phyloP scores from a whole-genome alignment of 768 basidiomycete species.

The Antrodiella citrinella region DNA sequence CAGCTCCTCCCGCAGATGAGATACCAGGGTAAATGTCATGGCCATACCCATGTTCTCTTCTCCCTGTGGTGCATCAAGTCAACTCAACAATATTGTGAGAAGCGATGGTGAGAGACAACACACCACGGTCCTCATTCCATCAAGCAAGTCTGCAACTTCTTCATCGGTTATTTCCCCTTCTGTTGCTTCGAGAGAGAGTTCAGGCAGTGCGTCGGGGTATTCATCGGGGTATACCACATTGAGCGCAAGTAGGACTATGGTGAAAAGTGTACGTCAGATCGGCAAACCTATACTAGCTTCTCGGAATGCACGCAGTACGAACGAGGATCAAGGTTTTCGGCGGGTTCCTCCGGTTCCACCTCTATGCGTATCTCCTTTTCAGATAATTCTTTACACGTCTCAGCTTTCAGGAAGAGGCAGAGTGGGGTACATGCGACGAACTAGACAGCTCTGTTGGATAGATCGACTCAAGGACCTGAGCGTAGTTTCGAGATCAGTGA shows the following conservation, averaged over 20 bases:
- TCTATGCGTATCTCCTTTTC: slow-evolving; percentile 76
- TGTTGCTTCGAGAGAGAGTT: slow-evolving; percentile 53
- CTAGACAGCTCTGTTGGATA: slow-evolving; percentile 91
- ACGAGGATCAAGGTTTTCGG: slow-evolving; percentile 55
- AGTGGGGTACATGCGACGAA: slow-evolving; percentile 38
- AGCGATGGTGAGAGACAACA: slow-evolving; percentile 22
- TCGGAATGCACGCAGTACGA: slow-evolving; percentile 17
- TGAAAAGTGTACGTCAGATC: slow-evolving; percentile 8
- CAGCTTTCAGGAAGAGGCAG: slow-evolving; percentile 24
- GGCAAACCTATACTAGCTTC: not conserved
- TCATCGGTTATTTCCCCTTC: slow-evolving; percentile 54
- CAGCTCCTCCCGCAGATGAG: slow-evolving; percentile 74
- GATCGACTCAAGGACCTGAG: slow-evolving; percentile 90
- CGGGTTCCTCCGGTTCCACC: slow-evolving; percentile 77
- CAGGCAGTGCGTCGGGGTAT: slow-evolving; percentile 82
- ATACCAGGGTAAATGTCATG: slow-evolving; percentile 94
- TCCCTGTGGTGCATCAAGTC: slow-evolving; percentile 36
- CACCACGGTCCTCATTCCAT: slow-evolving; percentile 50
- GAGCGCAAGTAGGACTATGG: slow-evolving; percentile 63
- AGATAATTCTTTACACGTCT: slow-evolving; percentile 69
- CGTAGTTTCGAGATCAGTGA: slow-evolving; percentile 4
- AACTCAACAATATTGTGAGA: not conserved
- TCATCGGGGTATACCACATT: slow-evolving; percentile 68
- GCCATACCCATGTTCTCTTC: slow-evolving; percentile 91
- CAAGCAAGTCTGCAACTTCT: slow-evolving; percentile 47